Conservation (phyloP, 2,329 filamentous ascomycete species). For the Capronia americana region DNA sequence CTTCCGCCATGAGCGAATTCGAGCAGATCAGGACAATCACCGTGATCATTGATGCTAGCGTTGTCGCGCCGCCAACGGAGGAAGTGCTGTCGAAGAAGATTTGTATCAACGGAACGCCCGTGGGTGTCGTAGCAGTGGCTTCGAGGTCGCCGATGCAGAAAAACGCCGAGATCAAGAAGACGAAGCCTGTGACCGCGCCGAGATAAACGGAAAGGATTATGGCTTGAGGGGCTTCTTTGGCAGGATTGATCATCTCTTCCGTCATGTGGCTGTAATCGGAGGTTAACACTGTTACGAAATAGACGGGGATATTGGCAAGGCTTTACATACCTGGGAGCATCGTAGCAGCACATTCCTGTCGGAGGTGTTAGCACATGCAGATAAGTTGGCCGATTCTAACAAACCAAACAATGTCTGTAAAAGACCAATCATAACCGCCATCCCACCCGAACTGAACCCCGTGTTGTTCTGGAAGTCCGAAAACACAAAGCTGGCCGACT, state of each 20-base stretch:
- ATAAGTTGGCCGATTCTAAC: not conserved
- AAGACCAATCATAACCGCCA: slow-evolving; percentile 61
- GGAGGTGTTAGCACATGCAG: not conserved
- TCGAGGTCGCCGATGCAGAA: slow-evolving; percentile 61
- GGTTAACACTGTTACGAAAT: not conserved
- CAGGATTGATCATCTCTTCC: slow-evolving; percentile 60
- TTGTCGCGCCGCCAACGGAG: slow-evolving; percentile 53
- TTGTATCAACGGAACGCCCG: slow-evolving; percentile 60
- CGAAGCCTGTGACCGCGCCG: slow-evolving; percentile 55
- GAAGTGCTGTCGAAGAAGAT: slow-evolving; percentile 59
- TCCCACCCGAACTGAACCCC: slow-evolving; percentile 57
- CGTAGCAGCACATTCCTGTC: slow-evolving; percentile 44
- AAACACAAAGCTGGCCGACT: slow-evolving; percentile 62
- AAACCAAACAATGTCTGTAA: slow-evolving; percentile 53
- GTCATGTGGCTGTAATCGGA: slow-evolving; percentile 55
- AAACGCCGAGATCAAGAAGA: slow-evolving; percentile 57
- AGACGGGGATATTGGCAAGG: not conserved
- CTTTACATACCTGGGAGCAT: slow-evolving; percentile 20
- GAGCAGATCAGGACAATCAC: slow-evolving; percentile 57
- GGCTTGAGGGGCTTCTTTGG: slow-evolving; percentile 56
- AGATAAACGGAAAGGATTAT: slow-evolving; percentile 55
- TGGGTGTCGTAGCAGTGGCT: slow-evolving; percentile 52
- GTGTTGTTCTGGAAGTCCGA: slow-evolving; percentile 58
- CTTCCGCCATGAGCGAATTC: slow-evolving; percentile 41
- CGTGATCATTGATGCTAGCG: slow-evolving; percentile 55